Evolutionary conservation across 106 monocot genomes (phyloP).

Genomic region (Phalaenopsis equestris): DNA sequence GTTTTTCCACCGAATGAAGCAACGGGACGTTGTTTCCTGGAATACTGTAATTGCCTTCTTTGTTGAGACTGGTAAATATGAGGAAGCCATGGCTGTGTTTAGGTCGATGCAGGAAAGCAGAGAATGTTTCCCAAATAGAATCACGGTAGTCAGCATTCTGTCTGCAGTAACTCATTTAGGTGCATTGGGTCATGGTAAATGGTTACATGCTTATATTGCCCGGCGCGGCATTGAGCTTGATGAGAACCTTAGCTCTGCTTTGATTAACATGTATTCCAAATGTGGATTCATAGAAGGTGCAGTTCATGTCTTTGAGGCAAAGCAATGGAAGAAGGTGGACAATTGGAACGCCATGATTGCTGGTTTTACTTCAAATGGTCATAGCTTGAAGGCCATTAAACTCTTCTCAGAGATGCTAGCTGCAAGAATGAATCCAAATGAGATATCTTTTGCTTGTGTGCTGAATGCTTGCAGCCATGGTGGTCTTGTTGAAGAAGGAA

Average conservation of each 20-base stretch:
- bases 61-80: slow-evolving; percentile 19
- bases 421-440: slow-evolving; percentile 24
- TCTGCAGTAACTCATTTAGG: slow-evolving; percentile 32
- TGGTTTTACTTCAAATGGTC: slow-evolving; percentile 39
- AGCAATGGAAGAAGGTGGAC: slow-evolving; percentile 20
- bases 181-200: slow-evolving; percentile 38
- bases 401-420: slow-evolving; percentile 34
- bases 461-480: slow-evolving; percentile 68
- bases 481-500: slow-evolving; percentile 37
- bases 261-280: slow-evolving; percentile 74
- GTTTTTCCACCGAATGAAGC: slow-evolving; percentile 32
- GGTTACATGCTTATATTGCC: slow-evolving; percentile 41
- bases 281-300: slow-evolving; percentile 52
- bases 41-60: slow-evolving; percentile 45
- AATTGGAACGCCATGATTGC: slow-evolving; percentile 59
- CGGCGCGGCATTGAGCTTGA: slow-evolving; percentile 30
- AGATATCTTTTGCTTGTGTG: slow-evolving; percentile 38
- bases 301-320: slow-evolving; percentile 15
- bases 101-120: slow-evolving; percentile 30
- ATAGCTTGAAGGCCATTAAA: slow-evolving; percentile 19
- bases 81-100: slow-evolving; percentile 34
- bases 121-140: slow-evolving; percentile 23
- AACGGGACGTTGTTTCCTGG: slow-evolving; percentile 48
- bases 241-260: slow-evolving; percentile 35
- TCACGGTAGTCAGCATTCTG: slow-evolving; percentile 33